Percentiles rank a stretch among this genome's conserved stretches.
phyloP scores from a whole-genome alignment of 345 rosid species.

The Eucalyptus melliodora region DNA sequence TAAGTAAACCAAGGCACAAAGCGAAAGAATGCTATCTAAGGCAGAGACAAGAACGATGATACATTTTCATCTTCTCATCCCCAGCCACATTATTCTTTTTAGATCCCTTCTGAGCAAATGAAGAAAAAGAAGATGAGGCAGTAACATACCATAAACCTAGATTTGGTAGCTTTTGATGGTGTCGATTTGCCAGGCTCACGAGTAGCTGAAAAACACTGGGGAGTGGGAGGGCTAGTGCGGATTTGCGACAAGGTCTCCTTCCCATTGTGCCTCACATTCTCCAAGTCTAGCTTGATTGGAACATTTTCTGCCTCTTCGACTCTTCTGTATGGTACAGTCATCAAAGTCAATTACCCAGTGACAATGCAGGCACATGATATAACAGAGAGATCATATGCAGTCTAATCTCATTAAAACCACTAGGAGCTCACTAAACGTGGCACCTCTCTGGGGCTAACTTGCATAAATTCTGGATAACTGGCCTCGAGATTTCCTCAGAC shows the following conservation, averaged over 20 bases:
- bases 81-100: neutral
- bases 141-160: constrained; percentile 50
- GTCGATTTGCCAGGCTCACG: constrained; percentile 14
- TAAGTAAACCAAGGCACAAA: neutral
- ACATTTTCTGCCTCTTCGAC: constrained; percentile 49
- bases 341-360: neutral
- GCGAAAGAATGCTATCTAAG: neutral
- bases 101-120: neutral
- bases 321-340: constrained; percentile 12
- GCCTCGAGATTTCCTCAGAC: neutral
- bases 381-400: neutral
- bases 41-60: neutral
- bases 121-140: neutral
- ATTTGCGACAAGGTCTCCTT: constrained; percentile 47
- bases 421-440: neutral
- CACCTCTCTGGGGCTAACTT: neutral
- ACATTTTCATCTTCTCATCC: neutral
- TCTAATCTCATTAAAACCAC: neutral
- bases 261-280: constrained; percentile 37
- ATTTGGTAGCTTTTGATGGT: constrained; percentile 29
- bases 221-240: constrained; percentile 94
- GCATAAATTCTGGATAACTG: neutral
- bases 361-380: neutral
- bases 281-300: constrained; percentile 36
- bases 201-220: constrained; percentile 85